Evolutionary conservation across 345 rosid species (phyloP).

Genomic region (Citrus mangshanensis): DNA sequence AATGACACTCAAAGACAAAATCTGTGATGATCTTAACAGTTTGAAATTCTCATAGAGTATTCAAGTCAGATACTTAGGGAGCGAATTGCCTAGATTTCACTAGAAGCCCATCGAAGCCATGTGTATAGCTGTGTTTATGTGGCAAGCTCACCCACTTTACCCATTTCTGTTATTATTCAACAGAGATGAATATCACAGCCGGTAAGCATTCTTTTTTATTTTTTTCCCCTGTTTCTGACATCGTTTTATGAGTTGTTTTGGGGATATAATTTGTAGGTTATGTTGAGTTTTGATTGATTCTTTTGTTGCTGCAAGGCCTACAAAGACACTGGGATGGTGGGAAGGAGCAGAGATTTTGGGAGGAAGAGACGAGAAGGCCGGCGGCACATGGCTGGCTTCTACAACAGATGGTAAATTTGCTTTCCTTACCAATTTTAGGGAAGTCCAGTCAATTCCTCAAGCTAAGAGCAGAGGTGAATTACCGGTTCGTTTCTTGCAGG

Average conservation of each 20-base stretch:
- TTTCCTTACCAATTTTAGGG: conserved; percentile 70
- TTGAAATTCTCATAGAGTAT: background rate
- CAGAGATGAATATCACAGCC: conserved; percentile 67
- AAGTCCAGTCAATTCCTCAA: conserved; percentile 28
- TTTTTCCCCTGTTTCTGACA: no score
- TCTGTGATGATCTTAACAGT: no score
- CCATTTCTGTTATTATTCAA: conserved; percentile 66
- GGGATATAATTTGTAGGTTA: background rate
- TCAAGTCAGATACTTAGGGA: background rate
- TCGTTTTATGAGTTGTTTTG: background rate
- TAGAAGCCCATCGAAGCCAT: conserved; percentile 6
- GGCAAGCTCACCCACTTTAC: conserved; percentile 73
- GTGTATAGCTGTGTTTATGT: conserved; percentile 63
- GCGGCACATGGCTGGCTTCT: conserved; percentile 87
- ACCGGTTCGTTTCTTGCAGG: conserved; percentile 68
- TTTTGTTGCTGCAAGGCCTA: conserved; percentile 38
- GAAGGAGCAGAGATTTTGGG: conserved; percentile 59
- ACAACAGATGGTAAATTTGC: conserved; percentile 56
- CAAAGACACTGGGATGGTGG: conserved; percentile 73
- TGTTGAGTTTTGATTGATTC: background rate
- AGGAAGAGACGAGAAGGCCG: conserved; percentile 67
- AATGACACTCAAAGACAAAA: no score
- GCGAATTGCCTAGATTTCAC: background rate
- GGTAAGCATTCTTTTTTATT: conserved; percentile 24
- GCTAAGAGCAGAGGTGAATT: conserved; percentile 66